Conservation (phyloP, 2,329 filamentous ascomycete genomes). For the Colletotrichum sublineola region DNA sequence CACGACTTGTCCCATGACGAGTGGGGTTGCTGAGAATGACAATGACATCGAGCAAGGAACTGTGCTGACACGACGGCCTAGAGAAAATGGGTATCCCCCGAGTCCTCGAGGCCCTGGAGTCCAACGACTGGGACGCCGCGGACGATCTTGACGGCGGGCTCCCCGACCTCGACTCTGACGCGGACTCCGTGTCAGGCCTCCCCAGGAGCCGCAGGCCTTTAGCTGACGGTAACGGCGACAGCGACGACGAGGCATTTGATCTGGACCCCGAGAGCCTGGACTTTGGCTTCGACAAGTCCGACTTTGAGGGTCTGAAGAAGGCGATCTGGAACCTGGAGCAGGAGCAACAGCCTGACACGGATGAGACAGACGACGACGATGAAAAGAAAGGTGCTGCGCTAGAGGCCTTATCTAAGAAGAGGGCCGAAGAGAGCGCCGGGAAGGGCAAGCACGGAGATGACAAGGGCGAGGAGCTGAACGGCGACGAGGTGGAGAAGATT, state of each 20-base stretch:
- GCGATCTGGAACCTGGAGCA: constrained; percentile 63
- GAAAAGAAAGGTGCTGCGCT: constrained; percentile 24
- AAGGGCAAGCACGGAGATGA: constrained; percentile 44
- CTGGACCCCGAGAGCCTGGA: constrained; percentile 63
- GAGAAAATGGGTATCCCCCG: constrained; percentile 72
- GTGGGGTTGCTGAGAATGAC: neutral
- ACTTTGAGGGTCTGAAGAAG: constrained; percentile 65
- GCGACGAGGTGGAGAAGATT: constrained; percentile 68
- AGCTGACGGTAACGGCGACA: constrained; percentile 46
- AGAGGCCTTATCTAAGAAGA: constrained; percentile 13
- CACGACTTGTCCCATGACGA: neutral
- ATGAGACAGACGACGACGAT: constrained; percentile 3
- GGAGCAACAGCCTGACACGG: constrained; percentile 43
- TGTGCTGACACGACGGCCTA: constrained; percentile 48
- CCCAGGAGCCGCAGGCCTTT: constrained; percentile 50
- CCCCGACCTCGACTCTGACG: constrained; percentile 51
- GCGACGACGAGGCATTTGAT: constrained; percentile 52
- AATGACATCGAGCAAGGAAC: neutral
- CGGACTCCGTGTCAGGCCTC: constrained; percentile 46
- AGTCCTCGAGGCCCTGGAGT: constrained; percentile 71
- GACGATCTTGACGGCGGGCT: constrained; percentile 46
- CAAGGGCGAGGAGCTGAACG: constrained; percentile 54
- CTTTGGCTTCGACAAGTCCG: constrained; percentile 65
- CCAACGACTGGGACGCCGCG: constrained; percentile 71
- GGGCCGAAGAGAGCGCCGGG: constrained; percentile 9